Evolutionary conservation across 2,329 filamentous ascomycete genomes (phyloP).

Genomic region (Clonostachys sp.): DNA sequence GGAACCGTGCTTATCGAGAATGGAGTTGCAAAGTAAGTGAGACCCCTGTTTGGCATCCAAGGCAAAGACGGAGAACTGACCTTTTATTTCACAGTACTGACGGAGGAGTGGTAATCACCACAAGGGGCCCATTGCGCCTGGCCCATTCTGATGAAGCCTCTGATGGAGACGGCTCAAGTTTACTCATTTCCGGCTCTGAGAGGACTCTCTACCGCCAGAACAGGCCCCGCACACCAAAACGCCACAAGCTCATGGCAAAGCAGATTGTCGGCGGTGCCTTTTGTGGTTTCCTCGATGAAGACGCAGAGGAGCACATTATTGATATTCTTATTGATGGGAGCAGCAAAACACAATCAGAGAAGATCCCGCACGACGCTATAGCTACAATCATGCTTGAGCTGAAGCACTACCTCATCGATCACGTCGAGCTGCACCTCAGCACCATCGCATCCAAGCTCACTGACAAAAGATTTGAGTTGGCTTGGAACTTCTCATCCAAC

Average conservation of each 20-base stretch:
- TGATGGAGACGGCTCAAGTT: constrained; percentile 9
- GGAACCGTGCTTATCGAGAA: constrained; percentile 34
- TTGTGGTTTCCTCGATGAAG: constrained; percentile 13
- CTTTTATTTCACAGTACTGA: constrained; percentile 8
- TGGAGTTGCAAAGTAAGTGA: constrained; percentile 25
- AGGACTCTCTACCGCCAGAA: neutral
- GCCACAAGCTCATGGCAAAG: constrained; percentile 31
- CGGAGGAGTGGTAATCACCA: constrained; percentile 15
- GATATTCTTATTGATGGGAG: neutral
- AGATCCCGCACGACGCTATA: neutral
- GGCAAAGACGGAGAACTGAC: neutral
- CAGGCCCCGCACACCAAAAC: constrained; percentile 10
- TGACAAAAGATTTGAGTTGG: constrained; percentile 10
- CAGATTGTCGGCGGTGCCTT: constrained; percentile 31
- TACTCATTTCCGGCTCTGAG: constrained; percentile 8
- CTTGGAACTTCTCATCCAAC: constrained; percentile 23
- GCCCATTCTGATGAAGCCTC: constrained; percentile 8
- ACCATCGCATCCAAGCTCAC: constrained; percentile 3
- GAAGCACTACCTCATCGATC: neutral
- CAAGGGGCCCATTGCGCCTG: constrained; percentile 10
- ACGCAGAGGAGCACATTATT: constrained; percentile 18
- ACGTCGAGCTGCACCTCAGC: no score
- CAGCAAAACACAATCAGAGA: no score
- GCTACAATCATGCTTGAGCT: neutral
- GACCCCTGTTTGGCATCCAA: no score